These are phyloP conservation scores for Phytopythium montanum DNA, from an alignment of 352 stramenopile genomes.

Conservation along the genomic window DNA sequence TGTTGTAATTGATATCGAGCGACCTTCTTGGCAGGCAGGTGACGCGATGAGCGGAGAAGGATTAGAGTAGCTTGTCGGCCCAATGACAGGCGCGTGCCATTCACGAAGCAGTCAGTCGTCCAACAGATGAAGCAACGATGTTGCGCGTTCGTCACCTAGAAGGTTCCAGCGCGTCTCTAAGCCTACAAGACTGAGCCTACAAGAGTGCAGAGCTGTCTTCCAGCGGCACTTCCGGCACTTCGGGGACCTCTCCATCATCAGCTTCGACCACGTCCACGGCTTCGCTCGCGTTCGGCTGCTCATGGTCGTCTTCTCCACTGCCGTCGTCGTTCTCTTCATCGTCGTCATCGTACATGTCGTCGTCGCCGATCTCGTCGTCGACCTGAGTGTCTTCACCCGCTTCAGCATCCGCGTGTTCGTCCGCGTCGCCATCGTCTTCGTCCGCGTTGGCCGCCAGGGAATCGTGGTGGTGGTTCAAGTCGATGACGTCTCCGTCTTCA, in stretches of 20 bases:
- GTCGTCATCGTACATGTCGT: slow-evolving; percentile 62
- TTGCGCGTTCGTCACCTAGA: neutral
- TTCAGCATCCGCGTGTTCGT: slow-evolving; percentile 19
- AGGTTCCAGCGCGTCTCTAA: neutral
- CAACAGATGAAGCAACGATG: neutral
- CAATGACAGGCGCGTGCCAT: slow-evolving; percentile 18
- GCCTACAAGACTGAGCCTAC: neutral
- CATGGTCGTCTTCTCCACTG: slow-evolving; percentile 8
- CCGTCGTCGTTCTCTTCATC: slow-evolving; percentile 35
- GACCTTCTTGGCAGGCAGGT: neutral
- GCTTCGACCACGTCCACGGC: neutral
- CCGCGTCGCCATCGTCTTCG: slow-evolving; percentile 15
- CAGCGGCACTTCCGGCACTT: neutral
- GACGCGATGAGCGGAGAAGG: slow-evolving; percentile 2
- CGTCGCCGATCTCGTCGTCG: slow-evolving; percentile 13
- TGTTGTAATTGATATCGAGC: slow-evolving; percentile 40
- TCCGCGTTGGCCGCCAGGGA: slow-evolving; percentile 8
- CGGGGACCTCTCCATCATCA: neutral
- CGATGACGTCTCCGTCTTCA: slow-evolving; percentile 78
- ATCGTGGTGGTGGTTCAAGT: slow-evolving; percentile 49
- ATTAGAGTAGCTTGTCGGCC: slow-evolving; percentile 10
- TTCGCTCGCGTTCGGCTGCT: neutral
- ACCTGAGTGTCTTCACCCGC: slow-evolving; percentile 11
- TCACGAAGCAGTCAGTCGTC: neutral
- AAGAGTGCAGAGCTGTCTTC: slow-evolving; percentile 7